These are phyloP conservation scores for Oxyria digyna DNA, from an alignment of 148 eudicot genomes.

Conservation along the genomic window DNA sequence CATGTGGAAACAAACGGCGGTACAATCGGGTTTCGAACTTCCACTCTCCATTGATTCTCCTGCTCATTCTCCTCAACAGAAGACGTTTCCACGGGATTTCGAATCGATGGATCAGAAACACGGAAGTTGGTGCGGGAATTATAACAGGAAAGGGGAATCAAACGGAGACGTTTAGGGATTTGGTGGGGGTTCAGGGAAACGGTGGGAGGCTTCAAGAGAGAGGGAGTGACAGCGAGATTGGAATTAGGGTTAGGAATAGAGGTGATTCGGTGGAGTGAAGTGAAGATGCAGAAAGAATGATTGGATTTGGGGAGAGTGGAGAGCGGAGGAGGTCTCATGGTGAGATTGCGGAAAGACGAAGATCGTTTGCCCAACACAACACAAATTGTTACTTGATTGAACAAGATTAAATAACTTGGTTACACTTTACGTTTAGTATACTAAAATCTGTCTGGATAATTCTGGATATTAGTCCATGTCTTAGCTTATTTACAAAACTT, in stretches of 20 bases:
- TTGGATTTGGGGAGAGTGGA: slow-evolving; percentile 10
- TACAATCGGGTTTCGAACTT: slow-evolving; percentile 29
- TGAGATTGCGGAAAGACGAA: background rate
- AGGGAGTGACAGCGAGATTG: background rate
- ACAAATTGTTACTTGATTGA: background rate
- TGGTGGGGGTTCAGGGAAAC: slow-evolving; percentile 12
- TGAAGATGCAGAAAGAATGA: slow-evolving; percentile 5
- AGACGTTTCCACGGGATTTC: slow-evolving; percentile 3
- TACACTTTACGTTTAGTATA: background rate
- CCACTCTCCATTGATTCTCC: slow-evolving; percentile 15
- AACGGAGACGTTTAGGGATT: slow-evolving; percentile 3
- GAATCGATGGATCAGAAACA: background rate
- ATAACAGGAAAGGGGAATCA: slow-evolving; percentile 7
- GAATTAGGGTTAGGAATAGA: slow-evolving; percentile 3
- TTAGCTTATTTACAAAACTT: no score
- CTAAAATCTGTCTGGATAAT: background rate
- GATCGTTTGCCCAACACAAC: background rate
- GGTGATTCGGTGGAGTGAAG: slow-evolving; percentile 11
- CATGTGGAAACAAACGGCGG: slow-evolving; percentile 22
- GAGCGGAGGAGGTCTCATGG: background rate
- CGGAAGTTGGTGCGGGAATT: slow-evolving; percentile 8
- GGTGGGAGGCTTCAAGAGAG: background rate
- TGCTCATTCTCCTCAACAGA: background rate
- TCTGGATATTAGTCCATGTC: background rate
- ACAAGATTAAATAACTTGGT: background rate